Base-by-base conservation (phyloP, 1,139 yeast genomes). In the Lodderomyces metapsilosis region DNA sequence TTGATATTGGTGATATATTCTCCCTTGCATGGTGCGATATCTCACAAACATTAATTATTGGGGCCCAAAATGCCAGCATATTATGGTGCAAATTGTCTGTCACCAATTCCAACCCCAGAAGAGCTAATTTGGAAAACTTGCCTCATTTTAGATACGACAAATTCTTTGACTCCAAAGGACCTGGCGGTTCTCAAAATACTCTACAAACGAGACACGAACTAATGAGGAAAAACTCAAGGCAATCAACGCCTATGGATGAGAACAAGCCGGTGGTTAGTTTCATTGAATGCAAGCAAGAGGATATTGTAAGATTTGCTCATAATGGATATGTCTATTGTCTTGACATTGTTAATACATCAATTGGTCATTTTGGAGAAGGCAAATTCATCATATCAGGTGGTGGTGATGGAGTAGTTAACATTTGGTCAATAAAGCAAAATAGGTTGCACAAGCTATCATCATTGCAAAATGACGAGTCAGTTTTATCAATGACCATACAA, bases 1-100 rank as follows among this genome's bases (percentile, higher is more conserved):
- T 86, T 35, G 98, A 92, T 62, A 85, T 92, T 40, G 98, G 98
- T 34, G 98, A 92, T 59, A 84, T 92, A 15, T 91, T 92, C 58
- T 84, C 96, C 4, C 66, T 92, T 25, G 77, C 82, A 4, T 88
- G 94, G 81, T 75, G 84, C 23, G 79, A 79, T 16, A 52, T 64
- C 1, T 59, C 77, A 11, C 75, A 80, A 38, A 78, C 88, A 0
- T 66, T 92, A 9, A 88, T 83, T 50, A 78, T 88, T 51, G 98
- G 98, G 1, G 84, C 96, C 9, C 98, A 92, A 59, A 91, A 91
- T 58, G 96, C 98, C 1, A 78, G 92, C 1, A 76, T 92, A 17
- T 76, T 88, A 32, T 91, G 88, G 83, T 80, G 88, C 48, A 64
- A 62, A 28, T 57, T 78, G 18, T 49, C 53, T 5, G 40, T 24